A percentile compares a stretch with the other conserved stretches of the same genome.
phyloP scores from a whole-genome alignment of 768 basidiomycete genomes.

The Termitomyces eurrhizus region DNA sequence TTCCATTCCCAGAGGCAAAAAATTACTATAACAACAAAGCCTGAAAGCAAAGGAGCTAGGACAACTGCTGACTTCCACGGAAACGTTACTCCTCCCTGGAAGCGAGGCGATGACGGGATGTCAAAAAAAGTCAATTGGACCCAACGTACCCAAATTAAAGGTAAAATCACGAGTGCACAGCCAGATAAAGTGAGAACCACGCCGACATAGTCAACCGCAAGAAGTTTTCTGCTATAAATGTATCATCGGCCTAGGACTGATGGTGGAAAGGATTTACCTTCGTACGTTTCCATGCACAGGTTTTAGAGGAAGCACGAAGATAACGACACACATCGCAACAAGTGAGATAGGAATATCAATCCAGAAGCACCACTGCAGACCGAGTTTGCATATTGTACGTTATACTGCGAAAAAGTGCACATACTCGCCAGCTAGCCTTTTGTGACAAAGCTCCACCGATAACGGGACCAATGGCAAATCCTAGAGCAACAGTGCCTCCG shows the following conservation, averaged over 20 bases:
- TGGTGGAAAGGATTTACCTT: conserved; percentile 26
- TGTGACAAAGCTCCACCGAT: conserved; percentile 64
- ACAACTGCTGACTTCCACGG: conserved; percentile 69
- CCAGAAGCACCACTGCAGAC: conserved; percentile 69
- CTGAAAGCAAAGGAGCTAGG: conserved; percentile 53
- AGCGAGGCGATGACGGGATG: not conserved
- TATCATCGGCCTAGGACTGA: not conserved
- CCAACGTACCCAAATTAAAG: conserved; percentile 62
- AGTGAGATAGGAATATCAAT: conserved; percentile 60
- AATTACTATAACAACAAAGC: conserved; percentile 45
- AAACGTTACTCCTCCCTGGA: conserved; percentile 66
- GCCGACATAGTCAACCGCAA: conserved; percentile 63
- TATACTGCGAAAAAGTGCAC: conserved; percentile 14
- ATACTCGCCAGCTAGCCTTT: conserved; percentile 58
- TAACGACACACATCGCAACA: conserved; percentile 49
- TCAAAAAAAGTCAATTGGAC: not conserved
- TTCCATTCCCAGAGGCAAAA: conserved; percentile 77
- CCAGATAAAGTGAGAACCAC: conserved; percentile 53
- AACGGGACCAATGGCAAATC: conserved; percentile 64
- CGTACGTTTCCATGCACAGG: conserved; percentile 58
- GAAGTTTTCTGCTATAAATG: conserved; percentile 45
- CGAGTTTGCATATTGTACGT: not conserved
- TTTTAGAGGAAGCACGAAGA: conserved; percentile 66
- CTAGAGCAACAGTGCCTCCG: conserved; percentile 50
- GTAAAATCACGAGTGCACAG: conserved; percentile 61